A percentile compares a stretch with the other conserved stretches of the same genome.
Evolutionary conservation across 371 early-diverging fungal species (phyloP).

Genomic region (Syncephalastrum contaminatum): DNA sequence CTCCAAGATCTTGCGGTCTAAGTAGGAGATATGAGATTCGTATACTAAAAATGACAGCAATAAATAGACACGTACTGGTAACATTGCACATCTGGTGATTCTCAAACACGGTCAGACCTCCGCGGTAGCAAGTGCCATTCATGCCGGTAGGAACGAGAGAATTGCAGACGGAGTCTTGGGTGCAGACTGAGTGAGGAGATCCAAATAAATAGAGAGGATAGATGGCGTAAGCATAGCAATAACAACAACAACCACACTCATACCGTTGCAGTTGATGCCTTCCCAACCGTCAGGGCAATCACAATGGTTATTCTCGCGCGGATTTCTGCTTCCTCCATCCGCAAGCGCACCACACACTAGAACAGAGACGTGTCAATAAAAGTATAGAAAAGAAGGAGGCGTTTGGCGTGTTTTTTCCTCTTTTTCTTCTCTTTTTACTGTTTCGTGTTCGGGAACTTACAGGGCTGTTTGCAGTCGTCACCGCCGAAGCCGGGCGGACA

Average conservation of each 20-base stretch:
- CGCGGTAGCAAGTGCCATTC: constrained; percentile 84
- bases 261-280: constrained; percentile 92
- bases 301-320: constrained; percentile 61
- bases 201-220: constrained; percentile 1
- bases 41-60: neutral
- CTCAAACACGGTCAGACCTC: constrained; percentile 73
- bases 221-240: neutral
- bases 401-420: neutral
- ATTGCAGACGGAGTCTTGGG: constrained; percentile 71
- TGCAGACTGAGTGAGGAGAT: constrained; percentile 62
- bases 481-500: constrained; percentile 91
- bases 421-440: too few species aligned
- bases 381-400: constrained; percentile 1
- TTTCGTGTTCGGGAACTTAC: constrained; percentile 38
- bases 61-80: constrained; percentile 62
- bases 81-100: constrained; percentile 89
- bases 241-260: neutral
- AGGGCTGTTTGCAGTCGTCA: constrained; percentile 79
- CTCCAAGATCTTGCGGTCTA: constrained; percentile 62
- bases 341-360: constrained; percentile 68
- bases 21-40: neutral
- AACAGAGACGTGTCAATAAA: neutral
- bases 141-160: constrained; percentile 70
- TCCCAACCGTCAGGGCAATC: constrained; percentile 87
- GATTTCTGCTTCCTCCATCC: constrained; percentile 63